Conservation (phyloP, 768 basidiomycete genomes). For the Psilocybe tampanensis region DNA sequence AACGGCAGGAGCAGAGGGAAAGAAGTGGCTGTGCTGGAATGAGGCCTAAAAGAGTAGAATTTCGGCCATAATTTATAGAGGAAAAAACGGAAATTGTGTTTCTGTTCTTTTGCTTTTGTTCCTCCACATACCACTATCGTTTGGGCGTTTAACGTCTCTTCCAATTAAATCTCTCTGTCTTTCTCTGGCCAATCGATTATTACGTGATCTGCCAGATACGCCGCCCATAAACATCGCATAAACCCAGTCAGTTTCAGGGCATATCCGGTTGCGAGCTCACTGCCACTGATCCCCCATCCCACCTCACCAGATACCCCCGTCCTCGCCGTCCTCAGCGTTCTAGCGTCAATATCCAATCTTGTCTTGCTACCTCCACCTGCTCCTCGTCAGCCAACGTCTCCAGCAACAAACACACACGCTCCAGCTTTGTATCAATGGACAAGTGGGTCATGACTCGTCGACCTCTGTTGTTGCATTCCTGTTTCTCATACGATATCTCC, state of each 20-base stretch:
- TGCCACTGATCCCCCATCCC: slow-evolving; percentile 16
- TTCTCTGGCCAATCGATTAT: slow-evolving; percentile 24
- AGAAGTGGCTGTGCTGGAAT: slow-evolving; percentile 24
- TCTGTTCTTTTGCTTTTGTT: slow-evolving; percentile 11
- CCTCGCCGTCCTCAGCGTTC: slow-evolving; percentile 5
- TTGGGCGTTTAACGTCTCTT: slow-evolving; percentile 15
- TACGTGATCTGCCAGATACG: slow-evolving; percentile 22
- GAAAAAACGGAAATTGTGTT: slow-evolving; percentile 14
- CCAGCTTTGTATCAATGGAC: slow-evolving; percentile 36
- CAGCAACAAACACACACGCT: neutral
- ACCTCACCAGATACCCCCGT: slow-evolving; percentile 14
- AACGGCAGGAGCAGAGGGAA: slow-evolving; percentile 3
- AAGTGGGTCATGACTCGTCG: slow-evolving; percentile 17
- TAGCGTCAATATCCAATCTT: neutral
- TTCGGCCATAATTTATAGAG: slow-evolving; percentile 6
- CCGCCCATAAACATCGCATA: slow-evolving; percentile 23
- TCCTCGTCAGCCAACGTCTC: neutral
- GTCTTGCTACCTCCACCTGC: neutral
- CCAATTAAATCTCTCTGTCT: neutral
- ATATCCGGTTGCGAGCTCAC: slow-evolving; percentile 13
- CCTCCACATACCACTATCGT: slow-evolving; percentile 10
- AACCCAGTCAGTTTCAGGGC: slow-evolving; percentile 11
- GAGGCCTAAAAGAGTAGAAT: slow-evolving; percentile 11
- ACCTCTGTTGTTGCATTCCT: neutral
- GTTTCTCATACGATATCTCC: neutral